Conservation (phyloP, 495 filamentous ascomycete species). For the Bathelium albidoporum region DNA sequence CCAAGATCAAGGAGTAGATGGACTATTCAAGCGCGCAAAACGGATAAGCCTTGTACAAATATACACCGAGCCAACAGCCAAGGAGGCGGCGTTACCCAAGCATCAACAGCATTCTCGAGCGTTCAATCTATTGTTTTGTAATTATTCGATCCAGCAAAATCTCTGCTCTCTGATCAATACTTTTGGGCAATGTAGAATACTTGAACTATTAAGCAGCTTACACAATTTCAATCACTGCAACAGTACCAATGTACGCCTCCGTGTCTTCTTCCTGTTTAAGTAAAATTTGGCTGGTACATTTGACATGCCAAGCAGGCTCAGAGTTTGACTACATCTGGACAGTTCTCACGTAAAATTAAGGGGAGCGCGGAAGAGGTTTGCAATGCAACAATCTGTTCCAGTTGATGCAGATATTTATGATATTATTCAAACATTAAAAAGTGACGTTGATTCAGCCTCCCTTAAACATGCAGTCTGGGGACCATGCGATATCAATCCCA, state of each 20-base stretch:
- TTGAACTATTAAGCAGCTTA: neutral
- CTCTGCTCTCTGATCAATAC: neutral
- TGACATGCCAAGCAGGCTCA: too few relatives aligned
- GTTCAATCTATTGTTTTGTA: neutral
- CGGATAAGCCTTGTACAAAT: conserved; percentile 7
- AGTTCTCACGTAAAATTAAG: too few relatives aligned
- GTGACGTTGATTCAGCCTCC: neutral
- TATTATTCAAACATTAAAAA: neutral
- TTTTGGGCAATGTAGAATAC: neutral
- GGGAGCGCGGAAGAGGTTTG: too few relatives aligned
- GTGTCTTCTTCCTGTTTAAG: too few relatives aligned
- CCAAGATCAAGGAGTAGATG: conserved; percentile 42
- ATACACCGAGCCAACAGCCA: neutral
- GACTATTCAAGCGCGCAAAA: conserved; percentile 6
- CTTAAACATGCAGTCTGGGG: neutral
- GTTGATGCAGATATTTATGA: too few relatives aligned
- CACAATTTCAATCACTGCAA: too few relatives aligned
- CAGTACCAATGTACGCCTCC: too few relatives aligned
- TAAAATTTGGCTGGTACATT: too few relatives aligned
- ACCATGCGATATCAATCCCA: neutral
- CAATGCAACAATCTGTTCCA: too few relatives aligned
- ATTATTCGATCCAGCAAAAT: neutral
- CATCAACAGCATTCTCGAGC: conserved; percentile 3
- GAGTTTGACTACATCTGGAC: too few relatives aligned
- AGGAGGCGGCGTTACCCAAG: neutral